A percentile compares a stretch with the other conserved stretches of the same genome.
phyloP scores from a whole-genome alignment of 2,329 filamentous ascomycete genomes.

The Xylaria sp. region DNA sequence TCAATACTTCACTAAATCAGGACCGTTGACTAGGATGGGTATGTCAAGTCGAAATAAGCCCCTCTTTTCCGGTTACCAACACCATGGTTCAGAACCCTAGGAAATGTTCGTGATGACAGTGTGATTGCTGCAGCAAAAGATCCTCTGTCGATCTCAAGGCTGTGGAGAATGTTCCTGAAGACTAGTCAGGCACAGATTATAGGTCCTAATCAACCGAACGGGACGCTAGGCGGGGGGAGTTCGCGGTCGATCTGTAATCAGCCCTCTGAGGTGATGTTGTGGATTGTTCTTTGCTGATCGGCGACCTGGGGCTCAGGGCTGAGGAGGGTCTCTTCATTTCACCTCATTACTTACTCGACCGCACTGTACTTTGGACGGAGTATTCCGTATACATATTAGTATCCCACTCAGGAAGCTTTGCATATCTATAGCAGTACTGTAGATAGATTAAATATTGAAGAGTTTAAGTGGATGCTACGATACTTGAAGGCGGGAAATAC shows the following conservation, averaged over 20 bases:
- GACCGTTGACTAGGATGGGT: not conserved
- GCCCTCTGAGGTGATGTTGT: not conserved
- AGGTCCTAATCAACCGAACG: constrained; percentile 4
- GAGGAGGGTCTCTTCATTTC: not conserved
- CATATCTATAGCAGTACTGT: not conserved
- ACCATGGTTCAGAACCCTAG: not conserved
- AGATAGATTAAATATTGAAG: not conserved
- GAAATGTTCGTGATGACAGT: constrained; percentile 3
- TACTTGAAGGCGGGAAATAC: not conserved
- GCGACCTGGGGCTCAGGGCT: constrained; percentile 3
- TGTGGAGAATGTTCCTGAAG: constrained; percentile 1
- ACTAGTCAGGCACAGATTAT: not conserved
- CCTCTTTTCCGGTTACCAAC: not conserved
- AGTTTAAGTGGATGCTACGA: constrained; percentile 5
- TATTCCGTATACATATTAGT: not conserved
- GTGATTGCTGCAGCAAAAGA: constrained; percentile 14
- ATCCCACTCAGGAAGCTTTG: not conserved
- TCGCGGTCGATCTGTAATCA: not conserved
- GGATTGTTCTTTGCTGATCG: constrained; percentile 14
- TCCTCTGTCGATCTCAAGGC: constrained; percentile 8
- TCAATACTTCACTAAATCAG: not conserved
- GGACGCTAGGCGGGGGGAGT: not conserved
- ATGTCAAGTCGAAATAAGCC: not conserved
- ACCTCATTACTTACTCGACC: not conserved
- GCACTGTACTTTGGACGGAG: constrained; percentile 8